Conservation (phyloP, 768 basidiomycete species). For the Boletus rufocinnamomeus region DNA sequence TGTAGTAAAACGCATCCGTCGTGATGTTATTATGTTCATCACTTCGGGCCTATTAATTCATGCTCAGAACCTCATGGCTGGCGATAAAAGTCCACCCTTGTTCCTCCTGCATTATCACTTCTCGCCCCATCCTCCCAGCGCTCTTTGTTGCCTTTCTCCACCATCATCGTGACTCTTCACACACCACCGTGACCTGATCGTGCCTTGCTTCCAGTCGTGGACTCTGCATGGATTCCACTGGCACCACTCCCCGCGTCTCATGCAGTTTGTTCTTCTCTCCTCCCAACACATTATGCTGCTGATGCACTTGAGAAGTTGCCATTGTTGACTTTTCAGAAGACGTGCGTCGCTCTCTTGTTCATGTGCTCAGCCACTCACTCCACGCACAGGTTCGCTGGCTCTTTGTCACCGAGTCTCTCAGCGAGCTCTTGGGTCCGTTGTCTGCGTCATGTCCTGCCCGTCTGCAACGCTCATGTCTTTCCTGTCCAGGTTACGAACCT, state of each 20-base stretch:
- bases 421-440: conserved; percentile 58
- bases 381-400: conserved; percentile 59
- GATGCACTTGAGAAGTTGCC: conserved; percentile 49
- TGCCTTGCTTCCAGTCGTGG: neutral
- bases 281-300: conserved; percentile 2
- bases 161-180: neutral
- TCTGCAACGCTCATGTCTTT: neutral
- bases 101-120: neutral
- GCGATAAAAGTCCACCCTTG: conserved; percentile 21
- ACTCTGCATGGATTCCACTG: conserved; percentile 38
- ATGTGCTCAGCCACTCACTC: conserved; percentile 2
- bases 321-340: conserved; percentile 82
- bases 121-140: neutral
- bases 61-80: conserved; percentile 6
- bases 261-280: conserved; percentile 59
- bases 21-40: conserved; percentile 20
- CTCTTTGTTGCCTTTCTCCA: neutral
- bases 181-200: neutral
- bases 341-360: conserved; percentile 38
- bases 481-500: conserved; percentile 66
- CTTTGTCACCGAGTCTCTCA: conserved; percentile 65
- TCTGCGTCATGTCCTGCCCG: neutral
- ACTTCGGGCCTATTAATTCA: conserved; percentile 18
- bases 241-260: conserved; percentile 61
- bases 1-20: conserved; percentile 1